These are phyloP conservation scores for Chlorella sp. DNA, from an alignment of 139 green algal genomes.

Conservation along the genomic window DNA sequence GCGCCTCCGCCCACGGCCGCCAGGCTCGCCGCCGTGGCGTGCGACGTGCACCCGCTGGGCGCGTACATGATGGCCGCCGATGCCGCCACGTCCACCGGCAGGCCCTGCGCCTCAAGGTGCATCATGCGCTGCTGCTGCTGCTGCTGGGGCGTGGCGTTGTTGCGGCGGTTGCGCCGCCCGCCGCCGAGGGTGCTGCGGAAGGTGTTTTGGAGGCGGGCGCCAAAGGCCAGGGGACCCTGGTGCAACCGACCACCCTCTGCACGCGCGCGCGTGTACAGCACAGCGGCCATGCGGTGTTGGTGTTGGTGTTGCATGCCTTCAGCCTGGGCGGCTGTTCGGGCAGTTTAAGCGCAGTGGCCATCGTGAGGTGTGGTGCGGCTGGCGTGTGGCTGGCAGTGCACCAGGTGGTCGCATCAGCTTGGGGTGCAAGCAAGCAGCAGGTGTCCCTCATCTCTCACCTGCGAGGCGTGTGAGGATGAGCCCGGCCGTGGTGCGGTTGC, in stretches of 20 bases:
- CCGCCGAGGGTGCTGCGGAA: constrained; percentile 1
- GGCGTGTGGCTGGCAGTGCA: no score
- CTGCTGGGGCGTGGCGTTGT: not conserved
- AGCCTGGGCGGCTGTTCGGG: not conserved
- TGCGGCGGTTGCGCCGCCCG: not conserved
- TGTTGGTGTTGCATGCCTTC: not conserved
- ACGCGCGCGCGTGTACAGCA: no score
- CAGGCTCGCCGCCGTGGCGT: not conserved
- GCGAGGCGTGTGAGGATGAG: constrained; percentile 10
- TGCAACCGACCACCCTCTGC: constrained; percentile 22
- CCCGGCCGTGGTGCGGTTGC: constrained; percentile 5
- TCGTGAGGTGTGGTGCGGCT: not conserved
- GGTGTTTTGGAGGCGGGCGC: constrained; percentile 38
- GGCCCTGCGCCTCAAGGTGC: no score
- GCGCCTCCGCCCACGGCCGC: not conserved
- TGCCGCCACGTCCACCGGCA: constrained; percentile 3
- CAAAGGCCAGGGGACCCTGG: constrained; percentile 35
- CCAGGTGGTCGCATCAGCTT: no score
- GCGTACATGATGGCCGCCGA: not conserved
- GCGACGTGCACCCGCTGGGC: not conserved
- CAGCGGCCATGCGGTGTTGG: no score
- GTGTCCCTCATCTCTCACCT: not conserved
- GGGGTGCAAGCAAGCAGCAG: not conserved
- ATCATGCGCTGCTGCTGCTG: no score
- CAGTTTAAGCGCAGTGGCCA: not conserved